phyloP scores from a whole-genome alignment of 2,329 filamentous ascomycete genomes.

The Dendrostoma leiphaemia region DNA sequence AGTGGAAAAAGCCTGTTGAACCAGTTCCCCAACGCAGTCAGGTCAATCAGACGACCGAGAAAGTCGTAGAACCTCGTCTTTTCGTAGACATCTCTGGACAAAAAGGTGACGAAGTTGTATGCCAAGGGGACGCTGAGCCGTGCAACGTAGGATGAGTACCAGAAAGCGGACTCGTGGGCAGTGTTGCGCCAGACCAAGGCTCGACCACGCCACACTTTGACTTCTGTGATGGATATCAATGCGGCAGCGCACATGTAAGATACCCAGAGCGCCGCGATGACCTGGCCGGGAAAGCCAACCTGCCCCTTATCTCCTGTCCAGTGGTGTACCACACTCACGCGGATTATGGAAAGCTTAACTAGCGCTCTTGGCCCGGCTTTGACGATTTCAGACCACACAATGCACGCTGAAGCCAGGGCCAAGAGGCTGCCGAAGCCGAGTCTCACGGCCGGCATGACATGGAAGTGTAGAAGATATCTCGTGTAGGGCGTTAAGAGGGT shows the following conservation, averaged over 20 bases:
- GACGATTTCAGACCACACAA: constrained; percentile 92
- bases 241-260: constrained; percentile 94
- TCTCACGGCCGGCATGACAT: constrained; percentile 67
- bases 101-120: constrained; percentile 95
- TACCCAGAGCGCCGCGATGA: constrained; percentile 84
- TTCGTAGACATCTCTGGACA: constrained; percentile 69
- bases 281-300: constrained; percentile 82
- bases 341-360: constrained; percentile 70
- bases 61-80: constrained; percentile 86
- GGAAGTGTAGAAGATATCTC: constrained; percentile 74
- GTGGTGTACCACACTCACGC: constrained; percentile 70
- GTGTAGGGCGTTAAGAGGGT: constrained; percentile 75
- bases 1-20: constrained; percentile 90
- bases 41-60: constrained; percentile 76
- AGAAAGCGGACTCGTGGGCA: constrained; percentile 88
- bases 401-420: constrained; percentile 71
- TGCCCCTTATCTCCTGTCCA: constrained; percentile 68
- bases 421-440: constrained; percentile 66
- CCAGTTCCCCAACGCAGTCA: constrained; percentile 77
- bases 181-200: constrained; percentile 89
- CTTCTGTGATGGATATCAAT: constrained; percentile 82
- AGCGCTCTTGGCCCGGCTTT: constrained; percentile 62
- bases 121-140: constrained; percentile 88
- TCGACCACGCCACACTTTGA: constrained; percentile 96
- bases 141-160: constrained; percentile 92